A percentile compares a stretch with the other conserved stretches of the same genome.
Evolutionary conservation across 257 asterid species (phyloP).

Genomic region (Forsythia suspensa): DNA sequence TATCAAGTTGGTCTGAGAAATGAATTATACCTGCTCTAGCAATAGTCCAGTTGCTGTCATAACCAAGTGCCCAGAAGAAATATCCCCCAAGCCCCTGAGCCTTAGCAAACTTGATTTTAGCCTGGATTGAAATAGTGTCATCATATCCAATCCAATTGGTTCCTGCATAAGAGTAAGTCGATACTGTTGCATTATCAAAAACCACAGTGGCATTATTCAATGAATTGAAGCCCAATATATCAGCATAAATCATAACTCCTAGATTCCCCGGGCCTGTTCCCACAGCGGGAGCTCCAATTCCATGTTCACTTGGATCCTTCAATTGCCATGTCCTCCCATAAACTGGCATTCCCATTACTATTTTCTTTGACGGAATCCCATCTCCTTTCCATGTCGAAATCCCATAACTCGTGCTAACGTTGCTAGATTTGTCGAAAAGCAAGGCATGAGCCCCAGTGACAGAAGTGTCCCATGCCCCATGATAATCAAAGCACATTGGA

Average conservation of each 20-base stretch:
- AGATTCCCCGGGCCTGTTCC: conserved; percentile 58
- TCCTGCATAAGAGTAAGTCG: conserved; percentile 58
- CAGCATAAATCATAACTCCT: conserved; percentile 44
- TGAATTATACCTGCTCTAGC: conserved; percentile 54
- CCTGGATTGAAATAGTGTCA: conserved; percentile 32
- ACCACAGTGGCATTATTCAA: conserved; percentile 44
- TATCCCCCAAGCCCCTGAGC: conserved; percentile 65
- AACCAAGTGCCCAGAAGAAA: conserved; percentile 74
- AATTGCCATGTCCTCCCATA: conserved; percentile 68
- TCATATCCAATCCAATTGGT: conserved; percentile 67
- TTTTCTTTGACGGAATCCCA: conserved; percentile 30
- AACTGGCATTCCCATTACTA: conserved; percentile 68
- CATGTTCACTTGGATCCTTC: conserved; percentile 53
- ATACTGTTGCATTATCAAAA: conserved; percentile 46
- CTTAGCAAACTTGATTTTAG: conserved; percentile 51
- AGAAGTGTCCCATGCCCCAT: conserved; percentile 53
- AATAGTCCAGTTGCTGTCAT: conserved; percentile 55
- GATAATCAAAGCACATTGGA: conserved; percentile 49
- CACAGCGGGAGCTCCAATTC: conserved; percentile 56
- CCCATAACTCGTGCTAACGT: conserved; percentile 59
- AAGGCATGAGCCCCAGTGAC: conserved; percentile 53
- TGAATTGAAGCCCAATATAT: conserved; percentile 38
- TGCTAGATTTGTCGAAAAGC: conserved; percentile 46
- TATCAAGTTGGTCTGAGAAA: too few species aligned
- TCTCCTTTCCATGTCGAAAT: conserved; percentile 52